These are phyloP conservation scores for Mycena capillaripes DNA, from an alignment of 768 basidiomycete species.

Conservation along the genomic window DNA sequence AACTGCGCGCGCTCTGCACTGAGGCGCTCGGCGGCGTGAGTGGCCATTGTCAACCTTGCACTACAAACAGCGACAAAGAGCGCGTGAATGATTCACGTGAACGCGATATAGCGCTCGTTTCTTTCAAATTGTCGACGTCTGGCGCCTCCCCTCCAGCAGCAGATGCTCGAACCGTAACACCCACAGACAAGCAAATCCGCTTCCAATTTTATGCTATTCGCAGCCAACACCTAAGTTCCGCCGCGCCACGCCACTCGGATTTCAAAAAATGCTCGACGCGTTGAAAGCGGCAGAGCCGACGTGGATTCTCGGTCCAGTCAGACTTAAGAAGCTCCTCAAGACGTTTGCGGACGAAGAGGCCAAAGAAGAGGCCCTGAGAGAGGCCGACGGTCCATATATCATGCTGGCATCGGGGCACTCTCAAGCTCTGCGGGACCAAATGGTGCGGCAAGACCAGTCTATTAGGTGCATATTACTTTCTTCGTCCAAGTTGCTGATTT, in stretches of 20 bases:
- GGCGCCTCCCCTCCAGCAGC: background rate
- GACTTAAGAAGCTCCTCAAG: slow-evolving; percentile 13
- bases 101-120: background rate
- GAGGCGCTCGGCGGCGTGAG: slow-evolving; percentile 23
- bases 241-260: background rate
- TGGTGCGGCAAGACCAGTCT: slow-evolving; percentile 5
- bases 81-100: slow-evolving; percentile 19
- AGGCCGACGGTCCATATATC: background rate
- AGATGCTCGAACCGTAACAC: background rate
- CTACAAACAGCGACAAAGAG: slow-evolving; percentile 8
- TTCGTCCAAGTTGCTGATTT: too few relatives aligned
- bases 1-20: slow-evolving; percentile 41
- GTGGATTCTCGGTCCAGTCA: slow-evolving; percentile 13
- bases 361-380: slow-evolving; percentile 6
- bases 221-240: too few relatives aligned
- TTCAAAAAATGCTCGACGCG: slow-evolving; percentile 17
- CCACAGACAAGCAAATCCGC: slow-evolving; percentile 6
- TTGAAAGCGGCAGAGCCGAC: slow-evolving; percentile 20
- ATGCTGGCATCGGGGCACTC: slow-evolving; percentile 2
- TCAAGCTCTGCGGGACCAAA: slow-evolving; percentile 9
- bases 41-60: slow-evolving; percentile 34
- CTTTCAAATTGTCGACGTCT: background rate
- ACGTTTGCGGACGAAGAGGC: slow-evolving; percentile 8
- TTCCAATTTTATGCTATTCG: slow-evolving; percentile 13
- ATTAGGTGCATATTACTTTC: background rate